A percentile compares a stretch with the other conserved stretches of the same genome.
These are phyloP conservation scores for Plasmodium gonderi DNA, from an alignment of 169 alveolate genomes.

Conservation along the genomic window DNA sequence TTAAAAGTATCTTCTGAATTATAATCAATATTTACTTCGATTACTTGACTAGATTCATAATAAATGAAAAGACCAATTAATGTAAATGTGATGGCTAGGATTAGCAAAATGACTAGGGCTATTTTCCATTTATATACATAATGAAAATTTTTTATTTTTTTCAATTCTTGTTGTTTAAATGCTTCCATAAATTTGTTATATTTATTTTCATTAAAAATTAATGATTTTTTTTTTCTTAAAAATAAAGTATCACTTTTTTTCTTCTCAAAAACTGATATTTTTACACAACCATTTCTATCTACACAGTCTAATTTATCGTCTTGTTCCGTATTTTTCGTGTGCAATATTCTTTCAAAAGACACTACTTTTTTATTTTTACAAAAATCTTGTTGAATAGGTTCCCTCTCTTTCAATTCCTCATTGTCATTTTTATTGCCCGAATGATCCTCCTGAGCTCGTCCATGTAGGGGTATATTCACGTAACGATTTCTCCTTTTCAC, in stretches of 20 bases:
- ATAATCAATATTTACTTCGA: constrained; percentile 22
- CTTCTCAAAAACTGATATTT: neutral
- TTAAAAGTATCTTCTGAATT: constrained; percentile 3
- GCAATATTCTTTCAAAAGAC: neutral
- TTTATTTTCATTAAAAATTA: constrained; percentile 4
- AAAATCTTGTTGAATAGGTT: no score
- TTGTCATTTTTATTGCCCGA: neutral
- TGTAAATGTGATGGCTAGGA: constrained; percentile 3
- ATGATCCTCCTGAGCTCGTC: neutral
- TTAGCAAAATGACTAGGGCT: neutral
- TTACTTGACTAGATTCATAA: constrained; percentile 32
- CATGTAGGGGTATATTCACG: constrained; percentile 20
- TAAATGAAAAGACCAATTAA: constrained; percentile 43
- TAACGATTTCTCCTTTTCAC: neutral
- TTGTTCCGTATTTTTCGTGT: neutral
- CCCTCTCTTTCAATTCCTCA: no score
- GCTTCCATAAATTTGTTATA: constrained; percentile 28
- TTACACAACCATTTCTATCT: neutral
- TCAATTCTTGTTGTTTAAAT: constrained; percentile 60
- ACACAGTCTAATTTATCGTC: neutral
- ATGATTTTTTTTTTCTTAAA: neutral
- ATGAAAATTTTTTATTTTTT: constrained; percentile 25
- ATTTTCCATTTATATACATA: constrained; percentile 45
- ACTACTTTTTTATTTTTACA: constrained; percentile 16
- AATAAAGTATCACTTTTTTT: constrained; percentile 16